A percentile compares a stretch with the other conserved stretches of the same genome.
Conservation (phyloP, 768 basidiomycete species). For the Candolleomyces aberdarensis region DNA sequence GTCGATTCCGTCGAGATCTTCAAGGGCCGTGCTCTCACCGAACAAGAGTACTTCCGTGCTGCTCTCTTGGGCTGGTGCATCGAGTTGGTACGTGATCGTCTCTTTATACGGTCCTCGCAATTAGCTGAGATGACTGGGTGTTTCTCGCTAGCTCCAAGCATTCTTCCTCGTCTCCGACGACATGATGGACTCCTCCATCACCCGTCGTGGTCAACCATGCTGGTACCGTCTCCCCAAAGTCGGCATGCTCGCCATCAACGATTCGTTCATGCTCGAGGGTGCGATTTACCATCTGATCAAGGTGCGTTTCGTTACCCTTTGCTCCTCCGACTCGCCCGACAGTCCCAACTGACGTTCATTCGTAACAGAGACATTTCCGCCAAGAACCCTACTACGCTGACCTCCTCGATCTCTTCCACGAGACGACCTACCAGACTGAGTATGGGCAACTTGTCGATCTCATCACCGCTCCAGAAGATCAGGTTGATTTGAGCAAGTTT, state of each 20-base stretch:
- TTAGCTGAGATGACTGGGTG: neutral
- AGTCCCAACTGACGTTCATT: no score
- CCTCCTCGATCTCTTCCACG: slow-evolving; percentile 88
- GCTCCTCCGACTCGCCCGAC: neutral
- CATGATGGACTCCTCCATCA: slow-evolving; percentile 95
- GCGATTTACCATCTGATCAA: slow-evolving; percentile 92
- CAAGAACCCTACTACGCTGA: slow-evolving; percentile 80
- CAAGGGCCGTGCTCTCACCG: slow-evolving; percentile 62
- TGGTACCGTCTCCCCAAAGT: slow-evolving; percentile 75
- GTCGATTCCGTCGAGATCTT: slow-evolving; percentile 91
- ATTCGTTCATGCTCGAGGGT: slow-evolving; percentile 92
- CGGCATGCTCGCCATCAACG: slow-evolving; percentile 90
- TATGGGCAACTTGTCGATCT: slow-evolving; percentile 95
- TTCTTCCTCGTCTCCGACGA: slow-evolving; percentile 97
- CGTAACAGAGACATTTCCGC: slow-evolving; percentile 57
- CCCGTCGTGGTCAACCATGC: slow-evolving; percentile 91
- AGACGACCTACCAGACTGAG: slow-evolving; percentile 89
- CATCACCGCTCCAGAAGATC: slow-evolving; percentile 90
- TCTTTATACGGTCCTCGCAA: neutral
- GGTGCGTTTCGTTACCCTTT: slow-evolving; percentile 10
- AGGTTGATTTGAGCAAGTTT: slow-evolving; percentile 85
- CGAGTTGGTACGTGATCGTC: slow-evolving; percentile 70
- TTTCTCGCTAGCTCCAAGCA: slow-evolving; percentile 81
- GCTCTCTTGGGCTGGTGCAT: slow-evolving; percentile 94
- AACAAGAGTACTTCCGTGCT: slow-evolving; percentile 85